Percentiles rank a stretch among this genome's conserved stretches.
Conservation (phyloP, 2,329 filamentous ascomycete genomes). For the Colletotrichum liaoningense region DNA sequence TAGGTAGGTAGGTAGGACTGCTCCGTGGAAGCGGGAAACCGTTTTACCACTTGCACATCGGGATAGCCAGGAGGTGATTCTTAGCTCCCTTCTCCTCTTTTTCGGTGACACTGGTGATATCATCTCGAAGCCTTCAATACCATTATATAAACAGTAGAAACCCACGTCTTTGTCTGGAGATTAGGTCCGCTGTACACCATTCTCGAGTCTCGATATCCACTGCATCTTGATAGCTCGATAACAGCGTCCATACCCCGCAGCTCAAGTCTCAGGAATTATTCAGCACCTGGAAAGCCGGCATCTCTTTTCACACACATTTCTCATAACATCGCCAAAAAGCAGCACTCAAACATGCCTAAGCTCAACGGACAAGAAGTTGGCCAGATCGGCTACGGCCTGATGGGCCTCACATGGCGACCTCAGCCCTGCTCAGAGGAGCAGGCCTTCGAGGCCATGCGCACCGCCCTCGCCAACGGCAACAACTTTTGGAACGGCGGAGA, state of each 20-base stretch:
- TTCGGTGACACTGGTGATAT: neutral
- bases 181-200: neutral
- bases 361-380: conserved; percentile 59
- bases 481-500: conserved; percentile 73
- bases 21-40: neutral
- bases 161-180: neutral
- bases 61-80: no score
- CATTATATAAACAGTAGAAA: neutral
- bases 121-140: neutral
- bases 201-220: neutral
- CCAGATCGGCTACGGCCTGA: conserved; percentile 64
- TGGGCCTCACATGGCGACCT: conserved; percentile 60
- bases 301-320: neutral
- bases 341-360: conserved; percentile 41
- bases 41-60: no score
- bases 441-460: conserved; percentile 66
- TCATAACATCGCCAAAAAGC: neutral
- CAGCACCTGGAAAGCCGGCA: neutral
- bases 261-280: neutral
- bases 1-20: neutral
- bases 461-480: conserved; percentile 57
- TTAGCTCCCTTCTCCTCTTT: neutral
- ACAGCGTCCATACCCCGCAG: neutral
- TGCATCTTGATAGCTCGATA: neutral
- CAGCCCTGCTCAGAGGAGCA: conserved; percentile 55